Percentiles rank a stretch among this genome's conserved stretches.
Evolutionary conservation across 2,329 filamentous ascomycete genomes (phyloP).

Genomic region (Cordyceps javanica): DNA sequence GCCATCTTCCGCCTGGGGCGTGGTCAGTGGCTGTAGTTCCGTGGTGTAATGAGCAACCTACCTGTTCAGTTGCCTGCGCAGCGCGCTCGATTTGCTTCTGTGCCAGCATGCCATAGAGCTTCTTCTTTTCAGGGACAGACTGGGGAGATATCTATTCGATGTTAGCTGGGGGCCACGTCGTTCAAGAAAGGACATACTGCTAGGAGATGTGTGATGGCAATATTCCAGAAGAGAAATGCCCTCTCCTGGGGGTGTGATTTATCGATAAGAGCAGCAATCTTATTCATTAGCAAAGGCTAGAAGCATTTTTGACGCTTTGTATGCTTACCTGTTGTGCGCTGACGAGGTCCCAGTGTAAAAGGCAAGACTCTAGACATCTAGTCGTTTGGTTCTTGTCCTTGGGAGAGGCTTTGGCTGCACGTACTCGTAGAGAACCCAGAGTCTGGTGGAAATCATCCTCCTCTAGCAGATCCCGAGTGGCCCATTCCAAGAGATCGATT

Average conservation of each 20-base stretch:
- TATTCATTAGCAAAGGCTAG: background rate
- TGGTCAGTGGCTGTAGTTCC: background rate
- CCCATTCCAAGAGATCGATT: slow-evolving; percentile 51
- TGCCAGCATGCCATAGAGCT: slow-evolving; percentile 45
- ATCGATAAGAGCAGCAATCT: slow-evolving; percentile 51
- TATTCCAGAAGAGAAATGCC: slow-evolving; percentile 48
- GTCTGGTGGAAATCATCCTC: slow-evolving; percentile 39
- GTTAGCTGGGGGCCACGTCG: background rate
- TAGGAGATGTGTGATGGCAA: slow-evolving; percentile 46
- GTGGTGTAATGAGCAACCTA: slow-evolving; percentile 17
- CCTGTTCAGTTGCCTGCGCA: slow-evolving; percentile 39
- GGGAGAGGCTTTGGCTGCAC: slow-evolving; percentile 47
- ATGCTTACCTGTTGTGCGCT: slow-evolving; percentile 48
- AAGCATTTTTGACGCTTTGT: background rate
- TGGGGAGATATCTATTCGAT: slow-evolving; percentile 37
- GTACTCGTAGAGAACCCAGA: slow-evolving; percentile 43
- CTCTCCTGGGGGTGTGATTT: slow-evolving; percentile 44
- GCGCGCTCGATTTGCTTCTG: slow-evolving; percentile 46
- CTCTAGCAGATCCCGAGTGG: slow-evolving; percentile 32
- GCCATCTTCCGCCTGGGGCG: slow-evolving; percentile 14
- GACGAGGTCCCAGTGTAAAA: slow-evolving; percentile 48
- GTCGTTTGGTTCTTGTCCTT: slow-evolving; percentile 36
- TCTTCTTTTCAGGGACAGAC: slow-evolving; percentile 41
- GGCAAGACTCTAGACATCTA: slow-evolving; percentile 45
- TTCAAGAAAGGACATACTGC: slow-evolving; percentile 33